phyloP scores from a whole-genome alignment of 306 rosid genomes.

The Prosopis cineraria region DNA sequence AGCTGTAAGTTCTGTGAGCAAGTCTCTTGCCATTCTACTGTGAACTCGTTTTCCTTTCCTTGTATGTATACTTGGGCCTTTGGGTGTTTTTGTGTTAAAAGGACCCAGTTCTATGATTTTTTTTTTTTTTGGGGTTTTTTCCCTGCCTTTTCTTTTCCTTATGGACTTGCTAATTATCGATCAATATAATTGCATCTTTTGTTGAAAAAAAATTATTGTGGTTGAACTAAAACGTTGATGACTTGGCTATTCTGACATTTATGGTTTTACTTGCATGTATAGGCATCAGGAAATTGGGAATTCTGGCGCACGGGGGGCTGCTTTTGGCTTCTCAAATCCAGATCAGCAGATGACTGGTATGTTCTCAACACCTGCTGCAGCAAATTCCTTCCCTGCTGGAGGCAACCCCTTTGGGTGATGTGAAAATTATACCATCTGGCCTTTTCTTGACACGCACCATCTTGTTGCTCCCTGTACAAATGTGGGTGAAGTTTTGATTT shows the following conservation, averaged over 20 bases:
- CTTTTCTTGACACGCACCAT: conserved; percentile 48
- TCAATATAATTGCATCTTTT: too few relatives aligned
- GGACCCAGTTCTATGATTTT: too few relatives aligned
- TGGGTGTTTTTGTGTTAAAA: too few relatives aligned
- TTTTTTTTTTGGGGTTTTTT: too few relatives aligned
- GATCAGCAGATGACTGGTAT: conserved; percentile 59
- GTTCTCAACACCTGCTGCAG: conserved; percentile 56
- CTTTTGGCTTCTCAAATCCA: conserved; percentile 60
- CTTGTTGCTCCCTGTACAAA: conserved; percentile 53
- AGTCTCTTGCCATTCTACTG: too few relatives aligned
- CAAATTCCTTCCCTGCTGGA: conserved; percentile 57
- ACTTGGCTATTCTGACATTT: conserved; percentile 22
- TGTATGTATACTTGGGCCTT: too few relatives aligned
- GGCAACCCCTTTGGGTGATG: conserved; percentile 87
- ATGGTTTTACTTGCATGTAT: conserved; percentile 28
- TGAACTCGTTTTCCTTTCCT: too few relatives aligned
- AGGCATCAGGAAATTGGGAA: conserved; percentile 69
- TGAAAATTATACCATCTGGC: conserved; percentile 24
- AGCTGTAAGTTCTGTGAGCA: conserved; percentile 10
- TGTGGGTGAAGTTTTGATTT: conserved; percentile 54
- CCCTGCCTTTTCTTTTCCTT: too few relatives aligned
- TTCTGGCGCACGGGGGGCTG: conserved; percentile 47
- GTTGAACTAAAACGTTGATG: conserved; percentile 13
- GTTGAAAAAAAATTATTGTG: conserved; percentile 12
- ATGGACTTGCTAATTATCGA: too few relatives aligned